phyloP scores from a whole-genome alignment of 2,329 filamentous ascomycete genomes.

The Raffaelea arxii region DNA sequence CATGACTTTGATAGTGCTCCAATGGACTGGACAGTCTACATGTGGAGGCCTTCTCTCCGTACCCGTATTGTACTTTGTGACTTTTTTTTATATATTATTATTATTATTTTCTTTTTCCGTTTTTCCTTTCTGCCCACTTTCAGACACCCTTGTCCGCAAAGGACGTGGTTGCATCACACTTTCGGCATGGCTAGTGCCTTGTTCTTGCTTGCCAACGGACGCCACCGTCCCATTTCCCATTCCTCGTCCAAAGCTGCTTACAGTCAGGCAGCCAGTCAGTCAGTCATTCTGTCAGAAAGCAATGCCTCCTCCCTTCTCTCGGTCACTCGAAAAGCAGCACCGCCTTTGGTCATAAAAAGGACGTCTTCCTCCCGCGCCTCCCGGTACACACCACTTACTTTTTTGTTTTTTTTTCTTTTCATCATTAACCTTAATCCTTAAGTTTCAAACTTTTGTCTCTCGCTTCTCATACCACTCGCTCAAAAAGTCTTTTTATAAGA shows the following conservation, averaged over 20 bases:
- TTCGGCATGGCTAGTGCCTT: neutral
- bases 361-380: neutral
- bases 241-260: too few relatives aligned
- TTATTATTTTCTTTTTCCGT: too few relatives aligned
- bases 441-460: conserved; percentile 7
- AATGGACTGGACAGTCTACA: too few relatives aligned
- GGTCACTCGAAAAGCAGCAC: neutral
- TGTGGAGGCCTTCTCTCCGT: too few relatives aligned
- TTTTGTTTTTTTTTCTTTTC: neutral
- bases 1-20: too few relatives aligned
- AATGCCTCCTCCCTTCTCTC: neutral
- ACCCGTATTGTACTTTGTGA: too few relatives aligned
- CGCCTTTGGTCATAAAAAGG: conserved; percentile 1
- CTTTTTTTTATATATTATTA: too few relatives aligned
- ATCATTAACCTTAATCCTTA: neutral
- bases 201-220: neutral
- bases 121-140: too few relatives aligned
- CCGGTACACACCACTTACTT: neutral
- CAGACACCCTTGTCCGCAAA: too few relatives aligned
- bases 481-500: neutral
- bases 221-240: neutral
- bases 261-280: too few relatives aligned
- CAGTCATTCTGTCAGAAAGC: neutral
- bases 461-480: conserved; percentile 7
- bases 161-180: neutral